Base-by-base conservation (phyloP, 805 yeast species). In the Saturnispora serradocipensis region DNA sequence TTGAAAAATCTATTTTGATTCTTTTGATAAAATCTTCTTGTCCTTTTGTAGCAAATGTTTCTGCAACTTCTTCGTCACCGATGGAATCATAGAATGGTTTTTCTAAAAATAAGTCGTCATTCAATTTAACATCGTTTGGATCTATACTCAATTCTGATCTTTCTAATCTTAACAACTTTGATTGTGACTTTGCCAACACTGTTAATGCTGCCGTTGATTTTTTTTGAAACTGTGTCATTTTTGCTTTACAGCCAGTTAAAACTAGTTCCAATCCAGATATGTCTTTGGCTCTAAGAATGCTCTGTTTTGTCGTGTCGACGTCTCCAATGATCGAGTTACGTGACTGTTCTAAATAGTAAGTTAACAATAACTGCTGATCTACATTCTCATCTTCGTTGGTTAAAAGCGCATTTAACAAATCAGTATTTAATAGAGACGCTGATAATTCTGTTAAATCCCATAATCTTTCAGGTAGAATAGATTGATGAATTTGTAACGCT, bases 241-340 rank as follows among this genome's bases (percentile, higher is more conserved):
- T 84, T 9, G 96, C 97, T 58, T 82, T 82, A 51, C 93, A 86
- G 58, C 98, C 98, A 1, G 97, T 86, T 45, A 91, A 68, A 0
- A 83, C 77, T 56, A 83, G 77, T 47, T 77, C 70, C 45, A 88
- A 73, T 1, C 79, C 76, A 0, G 89, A 80, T 10, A 84, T 62
- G 13, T 76, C 74, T 43, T 79, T 76, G 2, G 82, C 87, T 54
- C 75, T 75, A 1, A 70, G 66, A 54, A 86, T 68, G 4, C 79
- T 72, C 7, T 81, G 80, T 22, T 75, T 66, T 1, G 84, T 74
- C 34, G 81, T 64, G 60, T 86, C 95, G 24, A 85, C 74, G 48
- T 78, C 78, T 22, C 83, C 77, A 39, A 82, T 82, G 20, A 85
- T 62, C 1, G 81, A 76, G 48, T 76, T 71, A 58, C 90, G 76